Evolutionary conservation across 2,329 filamentous ascomycete species (phyloP).

Genomic region (Sporothrix schenckii): DNA sequence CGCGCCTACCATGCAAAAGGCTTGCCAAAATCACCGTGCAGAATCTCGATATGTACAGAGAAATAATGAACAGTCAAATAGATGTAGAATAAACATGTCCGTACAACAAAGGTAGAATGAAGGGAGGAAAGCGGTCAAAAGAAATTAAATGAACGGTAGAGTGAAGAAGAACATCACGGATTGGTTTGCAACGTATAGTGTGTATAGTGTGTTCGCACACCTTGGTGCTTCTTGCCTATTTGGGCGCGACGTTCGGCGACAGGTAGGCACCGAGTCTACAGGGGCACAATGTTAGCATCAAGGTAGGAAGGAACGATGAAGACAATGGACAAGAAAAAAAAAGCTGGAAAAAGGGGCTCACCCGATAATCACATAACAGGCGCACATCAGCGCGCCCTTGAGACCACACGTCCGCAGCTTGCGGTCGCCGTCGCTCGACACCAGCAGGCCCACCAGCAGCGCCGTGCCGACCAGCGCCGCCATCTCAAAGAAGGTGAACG

Average conservation of each 20-base stretch:
- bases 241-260: slow-evolving; percentile 9
- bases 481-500: slow-evolving; percentile 87
- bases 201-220: not conserved
- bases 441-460: slow-evolving; percentile 83
- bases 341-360: not conserved
- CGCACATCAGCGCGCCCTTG: slow-evolving; percentile 72
- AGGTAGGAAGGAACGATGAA: not conserved
- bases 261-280: slow-evolving; percentile 21
- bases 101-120: not conserved
- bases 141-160: not conserved
- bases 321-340: not conserved
- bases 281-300: not conserved
- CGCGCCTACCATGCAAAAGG: slow-evolving; percentile 24
- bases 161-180: not conserved
- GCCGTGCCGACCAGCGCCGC: slow-evolving; percentile 81
- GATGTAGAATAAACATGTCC: not conserved
- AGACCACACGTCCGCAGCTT: slow-evolving; percentile 73
- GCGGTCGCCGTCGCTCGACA: slow-evolving; percentile 64
- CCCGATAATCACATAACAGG: slow-evolving; percentile 68
- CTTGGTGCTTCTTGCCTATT: not conserved
- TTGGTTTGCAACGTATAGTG: not conserved
- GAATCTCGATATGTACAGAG: slow-evolving; percentile 16
- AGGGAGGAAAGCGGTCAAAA: not conserved
- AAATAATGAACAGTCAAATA: not conserved
- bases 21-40: not conserved